A percentile compares a stretch with the other conserved stretches of the same genome.
phyloP scores from a whole-genome alignment of 2,329 filamentous ascomycete species.

The Monilinia vaccinii-corymbosi region DNA sequence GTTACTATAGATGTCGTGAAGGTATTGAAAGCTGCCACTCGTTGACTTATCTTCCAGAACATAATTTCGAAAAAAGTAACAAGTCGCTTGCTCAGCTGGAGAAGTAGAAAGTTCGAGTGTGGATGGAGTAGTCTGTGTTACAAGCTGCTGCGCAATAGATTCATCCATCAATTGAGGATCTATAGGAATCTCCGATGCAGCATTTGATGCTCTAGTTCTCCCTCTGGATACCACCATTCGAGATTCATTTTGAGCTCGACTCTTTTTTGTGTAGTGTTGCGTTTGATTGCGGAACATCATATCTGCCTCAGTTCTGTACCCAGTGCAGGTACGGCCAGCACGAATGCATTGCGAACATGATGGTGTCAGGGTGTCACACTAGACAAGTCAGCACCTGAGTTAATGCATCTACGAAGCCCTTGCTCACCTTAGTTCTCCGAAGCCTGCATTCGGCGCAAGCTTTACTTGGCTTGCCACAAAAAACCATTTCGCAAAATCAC shows the following conservation, averaged over 20 bases:
- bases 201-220: background rate
- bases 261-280: slow-evolving; percentile 13
- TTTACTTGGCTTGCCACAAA: slow-evolving; percentile 32
- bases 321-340: slow-evolving; percentile 41
- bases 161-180: background rate
- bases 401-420: background rate
- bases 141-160: background rate
- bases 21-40: slow-evolving; percentile 20
- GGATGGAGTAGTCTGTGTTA: background rate
- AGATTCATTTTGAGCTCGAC: slow-evolving; percentile 7
- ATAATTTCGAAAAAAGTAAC: slow-evolving; percentile 26
- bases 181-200: background rate
- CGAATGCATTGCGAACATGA: slow-evolving; percentile 47
- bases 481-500: slow-evolving; percentile 18
- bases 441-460: slow-evolving; percentile 35
- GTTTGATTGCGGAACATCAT: slow-evolving; percentile 51
- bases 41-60: slow-evolving; percentile 14
- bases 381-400: slow-evolving; percentile 6
- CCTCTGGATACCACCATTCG: background rate
- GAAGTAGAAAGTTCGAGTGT: slow-evolving; percentile 3
- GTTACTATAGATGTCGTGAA: slow-evolving; percentile 27
- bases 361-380: slow-evolving; percentile 46
- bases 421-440: slow-evolving; percentile 32
- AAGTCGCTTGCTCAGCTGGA: slow-evolving; percentile 21
- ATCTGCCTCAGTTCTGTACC: slow-evolving; percentile 46